These are phyloP conservation scores for Bacidia gigantensis DNA, from an alignment of 495 filamentous ascomycete species.

Conservation along the genomic window DNA sequence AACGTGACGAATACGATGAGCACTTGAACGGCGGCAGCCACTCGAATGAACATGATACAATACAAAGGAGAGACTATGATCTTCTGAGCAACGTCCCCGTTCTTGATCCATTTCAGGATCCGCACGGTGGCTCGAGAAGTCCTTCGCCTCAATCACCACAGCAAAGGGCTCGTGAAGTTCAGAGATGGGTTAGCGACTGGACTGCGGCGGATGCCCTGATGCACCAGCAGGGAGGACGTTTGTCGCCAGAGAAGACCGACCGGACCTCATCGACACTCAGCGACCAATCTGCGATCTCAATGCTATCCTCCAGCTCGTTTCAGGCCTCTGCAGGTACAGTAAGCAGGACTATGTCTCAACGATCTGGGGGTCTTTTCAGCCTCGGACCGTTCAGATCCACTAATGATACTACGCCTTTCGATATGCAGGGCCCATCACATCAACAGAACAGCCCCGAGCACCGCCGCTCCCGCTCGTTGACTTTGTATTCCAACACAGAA, in stretches of 20 bases:
- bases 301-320: slow-evolving; percentile 20
- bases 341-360: slow-evolving; percentile 24
- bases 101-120: slow-evolving; percentile 14
- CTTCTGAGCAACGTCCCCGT: slow-evolving; percentile 9
- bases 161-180: slow-evolving; percentile 36
- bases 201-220: slow-evolving; percentile 35
- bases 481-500: slow-evolving; percentile 15
- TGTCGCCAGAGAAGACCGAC: slow-evolving; percentile 37
- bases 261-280: slow-evolving; percentile 46
- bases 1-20: slow-evolving; percentile 49
- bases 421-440: slow-evolving; percentile 14
- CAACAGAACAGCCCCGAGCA: slow-evolving; percentile 7
- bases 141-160: slow-evolving; percentile 18
- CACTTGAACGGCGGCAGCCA: slow-evolving; percentile 19
- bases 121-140: slow-evolving; percentile 9
- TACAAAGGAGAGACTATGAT: slow-evolving; percentile 13
- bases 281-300: slow-evolving; percentile 29
- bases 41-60: slow-evolving; percentile 13
- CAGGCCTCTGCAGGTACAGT: slow-evolving; percentile 19
- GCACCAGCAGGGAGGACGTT: slow-evolving; percentile 22
- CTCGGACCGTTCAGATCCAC: slow-evolving; percentile 12
- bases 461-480: slow-evolving; percentile 10
- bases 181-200: slow-evolving; percentile 47
- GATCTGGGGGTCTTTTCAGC: slow-evolving; percentile 19
- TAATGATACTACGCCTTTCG: slow-evolving; percentile 11